Conservation (phyloP, 257 asterid genomes). For the Striga asiatica region DNA sequence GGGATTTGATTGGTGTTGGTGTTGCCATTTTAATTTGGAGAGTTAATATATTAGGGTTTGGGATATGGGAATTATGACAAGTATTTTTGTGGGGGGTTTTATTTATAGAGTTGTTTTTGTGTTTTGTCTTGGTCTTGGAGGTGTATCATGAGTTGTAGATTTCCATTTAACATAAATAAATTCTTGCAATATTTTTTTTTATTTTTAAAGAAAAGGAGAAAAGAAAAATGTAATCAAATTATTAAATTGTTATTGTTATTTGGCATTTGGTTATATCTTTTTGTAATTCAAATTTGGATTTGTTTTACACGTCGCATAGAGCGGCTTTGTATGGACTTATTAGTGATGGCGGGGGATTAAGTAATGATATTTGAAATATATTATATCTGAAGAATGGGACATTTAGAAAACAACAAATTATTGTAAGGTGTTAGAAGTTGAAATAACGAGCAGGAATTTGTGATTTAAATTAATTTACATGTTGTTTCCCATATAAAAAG, state of each 20-base stretch:
- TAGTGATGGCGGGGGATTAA: conserved; percentile 17
- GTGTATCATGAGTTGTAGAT: background rate
- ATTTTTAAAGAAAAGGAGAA: no score
- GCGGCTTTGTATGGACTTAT: conserved; percentile 30
- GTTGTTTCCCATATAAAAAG: no score
- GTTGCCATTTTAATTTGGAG: conserved; percentile 25
- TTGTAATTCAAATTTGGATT: background rate
- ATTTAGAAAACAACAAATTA: no score
- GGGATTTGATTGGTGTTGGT: conserved; percentile 25
- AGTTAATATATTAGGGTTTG: background rate
- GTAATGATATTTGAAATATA: background rate
- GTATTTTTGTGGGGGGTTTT: background rate
- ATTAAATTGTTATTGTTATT: background rate
- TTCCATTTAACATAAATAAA: background rate
- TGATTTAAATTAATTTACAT: no score
- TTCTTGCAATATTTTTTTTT: no score
- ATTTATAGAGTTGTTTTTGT: background rate
- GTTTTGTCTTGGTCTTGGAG: background rate
- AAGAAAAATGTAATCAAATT: background rate
- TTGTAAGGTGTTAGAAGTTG: no score
- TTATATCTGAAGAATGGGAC: no score
- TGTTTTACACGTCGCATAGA: conserved; percentile 23
- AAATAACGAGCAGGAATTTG: no score
- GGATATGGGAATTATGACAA: conserved; percentile 6
- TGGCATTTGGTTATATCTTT: background rate